Conservation (phyloP, 164 flowering plant species). For the Berberis thunbergii region DNA sequence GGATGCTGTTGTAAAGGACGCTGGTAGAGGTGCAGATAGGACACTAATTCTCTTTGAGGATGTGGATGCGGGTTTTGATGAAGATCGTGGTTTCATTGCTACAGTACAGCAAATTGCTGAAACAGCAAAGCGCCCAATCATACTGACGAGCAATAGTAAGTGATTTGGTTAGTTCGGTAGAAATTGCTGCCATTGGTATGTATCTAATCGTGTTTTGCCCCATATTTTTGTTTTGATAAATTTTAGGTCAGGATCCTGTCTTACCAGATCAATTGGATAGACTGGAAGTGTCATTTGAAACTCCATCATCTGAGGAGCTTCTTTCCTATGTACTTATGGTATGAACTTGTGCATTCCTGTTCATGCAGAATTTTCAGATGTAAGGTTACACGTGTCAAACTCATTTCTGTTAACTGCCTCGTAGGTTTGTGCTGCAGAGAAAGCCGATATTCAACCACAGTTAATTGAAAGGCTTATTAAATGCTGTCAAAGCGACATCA, state of each 20-base stretch:
- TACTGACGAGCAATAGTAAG: conserved; percentile 89
- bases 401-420: conserved; percentile 12
- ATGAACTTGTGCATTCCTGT: conserved; percentile 9
- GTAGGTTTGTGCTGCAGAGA: conserved; percentile 78
- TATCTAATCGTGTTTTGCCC: background rate
- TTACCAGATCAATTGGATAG: conserved; percentile 69
- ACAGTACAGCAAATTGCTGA: conserved; percentile 74
- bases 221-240: conserved; percentile 8
- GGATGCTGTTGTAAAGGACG: conserved; percentile 12
- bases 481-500: conserved; percentile 65
- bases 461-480: conserved; percentile 39
- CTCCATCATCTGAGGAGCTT: conserved; percentile 59
- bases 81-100: conserved; percentile 79
- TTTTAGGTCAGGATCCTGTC: conserved; percentile 45
- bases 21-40: conserved; percentile 29
- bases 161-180: conserved; percentile 3
- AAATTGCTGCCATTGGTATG: background rate
- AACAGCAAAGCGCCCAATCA: conserved; percentile 81
- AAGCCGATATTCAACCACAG: conserved; percentile 30
- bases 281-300: conserved; percentile 40
- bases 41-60: conserved; percentile 90
- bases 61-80: conserved; percentile 67
- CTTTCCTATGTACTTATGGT: conserved; percentile 46
- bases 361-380: background rate
- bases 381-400: background rate